These are phyloP conservation scores for Penicillium digitatum DNA, from an alignment of 2,329 filamentous ascomycete genomes.

Conservation along the genomic window DNA sequence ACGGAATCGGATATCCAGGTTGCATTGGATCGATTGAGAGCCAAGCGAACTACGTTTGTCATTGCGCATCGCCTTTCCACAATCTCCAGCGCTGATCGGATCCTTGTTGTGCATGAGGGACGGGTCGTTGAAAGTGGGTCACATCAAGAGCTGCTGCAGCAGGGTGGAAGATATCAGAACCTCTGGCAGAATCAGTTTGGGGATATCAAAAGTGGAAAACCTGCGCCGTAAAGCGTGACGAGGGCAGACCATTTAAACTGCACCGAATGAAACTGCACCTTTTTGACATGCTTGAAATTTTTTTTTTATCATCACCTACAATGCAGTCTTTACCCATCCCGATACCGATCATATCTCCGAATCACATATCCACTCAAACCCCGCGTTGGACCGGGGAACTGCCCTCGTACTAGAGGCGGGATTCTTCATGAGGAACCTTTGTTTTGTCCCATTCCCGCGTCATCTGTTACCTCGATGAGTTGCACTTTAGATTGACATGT, in stretches of 20 bases:
- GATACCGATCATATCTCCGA: no score
- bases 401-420: no score
- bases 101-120: slow-evolving; percentile 39
- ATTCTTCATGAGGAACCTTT: no score
- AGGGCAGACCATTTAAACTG: neutral
- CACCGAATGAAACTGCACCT: neutral
- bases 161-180: slow-evolving; percentile 29
- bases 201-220: neutral
- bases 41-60: slow-evolving; percentile 31
- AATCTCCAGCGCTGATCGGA: slow-evolving; percentile 27
- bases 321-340: no score
- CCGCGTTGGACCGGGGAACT: no score
- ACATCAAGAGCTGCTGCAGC: slow-evolving; percentile 38
- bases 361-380: no score
- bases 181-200: slow-evolving; percentile 24
- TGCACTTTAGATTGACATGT: neutral
- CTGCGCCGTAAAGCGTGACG: neutral
- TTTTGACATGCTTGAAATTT: neutral
- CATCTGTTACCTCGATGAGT: no score
- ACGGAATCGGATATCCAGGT: slow-evolving; percentile 29
- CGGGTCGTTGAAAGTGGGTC: slow-evolving; percentile 40
- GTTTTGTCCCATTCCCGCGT: no score
- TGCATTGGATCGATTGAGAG: slow-evolving; percentile 16
- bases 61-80: slow-evolving; percentile 42
- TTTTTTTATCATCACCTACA: no score